Conservation (phyloP, 108 stramenopile genomes). For the Bacterosira constricta region DNA sequence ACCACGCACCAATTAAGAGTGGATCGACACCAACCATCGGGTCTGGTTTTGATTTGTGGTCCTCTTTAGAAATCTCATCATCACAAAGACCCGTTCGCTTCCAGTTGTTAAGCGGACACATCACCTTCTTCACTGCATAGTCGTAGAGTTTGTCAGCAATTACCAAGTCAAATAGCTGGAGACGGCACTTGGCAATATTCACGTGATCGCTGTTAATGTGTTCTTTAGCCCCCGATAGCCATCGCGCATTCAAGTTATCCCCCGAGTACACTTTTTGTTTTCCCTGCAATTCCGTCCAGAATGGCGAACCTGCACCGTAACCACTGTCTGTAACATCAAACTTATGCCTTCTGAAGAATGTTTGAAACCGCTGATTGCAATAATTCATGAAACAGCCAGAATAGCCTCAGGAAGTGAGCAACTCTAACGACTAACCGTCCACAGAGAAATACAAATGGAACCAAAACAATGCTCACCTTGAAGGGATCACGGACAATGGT, state of each 20-base stretch:
- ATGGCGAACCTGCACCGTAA: conserved; percentile 4
- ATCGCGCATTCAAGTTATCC: conserved; percentile 42
- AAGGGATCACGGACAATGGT: conserved; percentile 48
- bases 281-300: conserved; percentile 32
- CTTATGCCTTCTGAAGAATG: conserved; percentile 6
- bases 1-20: conserved; percentile 37
- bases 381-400: neutral
- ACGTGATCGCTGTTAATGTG: conserved; percentile 30
- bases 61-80: neutral
- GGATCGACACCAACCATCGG: conserved; percentile 23
- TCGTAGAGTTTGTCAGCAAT: conserved; percentile 39
- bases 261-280: conserved; percentile 15
- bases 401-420: too few relatives aligned
- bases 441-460: neutral
- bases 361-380: conserved; percentile 12
- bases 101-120: conserved; percentile 47
- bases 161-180: conserved; percentile 50
- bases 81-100: neutral
- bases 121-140: conserved; percentile 28
- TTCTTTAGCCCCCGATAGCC: conserved; percentile 40
- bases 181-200: conserved; percentile 51
- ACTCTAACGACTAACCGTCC: neutral
- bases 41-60: conserved; percentile 15
- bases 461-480: neutral
- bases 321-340: neutral